These are phyloP conservation scores for Hypoxylon sp. DNA, from an alignment of 2,329 filamentous ascomycete species.

Conservation along the genomic window DNA sequence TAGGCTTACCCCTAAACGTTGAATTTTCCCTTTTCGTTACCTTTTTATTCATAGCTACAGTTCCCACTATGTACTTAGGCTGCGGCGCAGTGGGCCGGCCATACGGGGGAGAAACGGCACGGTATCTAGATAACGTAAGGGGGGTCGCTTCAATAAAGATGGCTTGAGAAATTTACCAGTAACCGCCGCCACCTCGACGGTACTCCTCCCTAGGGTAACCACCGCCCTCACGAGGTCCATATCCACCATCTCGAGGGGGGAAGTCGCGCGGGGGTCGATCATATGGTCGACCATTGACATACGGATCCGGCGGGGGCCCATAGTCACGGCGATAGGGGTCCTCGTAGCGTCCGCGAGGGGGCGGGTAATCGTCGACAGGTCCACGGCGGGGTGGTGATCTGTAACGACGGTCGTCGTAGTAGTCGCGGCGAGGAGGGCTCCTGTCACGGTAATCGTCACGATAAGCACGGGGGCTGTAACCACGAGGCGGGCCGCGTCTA, in stretches of 20 bases:
- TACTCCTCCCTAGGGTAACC: slow-evolving; percentile 55
- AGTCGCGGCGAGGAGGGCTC: slow-evolving; percentile 85
- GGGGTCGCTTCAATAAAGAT: slow-evolving; percentile 47
- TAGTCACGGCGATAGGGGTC: slow-evolving; percentile 83
- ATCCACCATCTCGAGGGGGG: slow-evolving; percentile 65
- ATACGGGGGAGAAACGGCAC: slow-evolving; percentile 27
- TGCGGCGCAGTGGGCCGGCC: slow-evolving; percentile 15
- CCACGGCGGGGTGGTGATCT: slow-evolving; percentile 83
- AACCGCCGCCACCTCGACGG: slow-evolving; percentile 53
- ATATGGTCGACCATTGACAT: slow-evolving; percentile 71
- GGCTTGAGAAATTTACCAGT: slow-evolving; percentile 55
- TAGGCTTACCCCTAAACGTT: slow-evolving; percentile 28
- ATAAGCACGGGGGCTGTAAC: slow-evolving; percentile 82
- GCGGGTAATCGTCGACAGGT: slow-evolving; percentile 80
- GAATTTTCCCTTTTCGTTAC: slow-evolving; percentile 33
- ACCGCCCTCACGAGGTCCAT: slow-evolving; percentile 58
- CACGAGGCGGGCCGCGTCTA: slow-evolving; percentile 82
- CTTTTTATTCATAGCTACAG: slow-evolving; percentile 24
- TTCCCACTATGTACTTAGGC: slow-evolving; percentile 14
- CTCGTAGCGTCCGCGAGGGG: slow-evolving; percentile 78
- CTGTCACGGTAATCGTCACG: slow-evolving; percentile 88
- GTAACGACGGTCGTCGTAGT: slow-evolving; percentile 88
- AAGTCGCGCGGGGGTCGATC: slow-evolving; percentile 68
- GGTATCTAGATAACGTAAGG: slow-evolving; percentile 56
- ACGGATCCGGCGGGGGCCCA: slow-evolving; percentile 71